Conservation (phyloP, 78 protist species). For the Dictyostelium citrinum region DNA sequence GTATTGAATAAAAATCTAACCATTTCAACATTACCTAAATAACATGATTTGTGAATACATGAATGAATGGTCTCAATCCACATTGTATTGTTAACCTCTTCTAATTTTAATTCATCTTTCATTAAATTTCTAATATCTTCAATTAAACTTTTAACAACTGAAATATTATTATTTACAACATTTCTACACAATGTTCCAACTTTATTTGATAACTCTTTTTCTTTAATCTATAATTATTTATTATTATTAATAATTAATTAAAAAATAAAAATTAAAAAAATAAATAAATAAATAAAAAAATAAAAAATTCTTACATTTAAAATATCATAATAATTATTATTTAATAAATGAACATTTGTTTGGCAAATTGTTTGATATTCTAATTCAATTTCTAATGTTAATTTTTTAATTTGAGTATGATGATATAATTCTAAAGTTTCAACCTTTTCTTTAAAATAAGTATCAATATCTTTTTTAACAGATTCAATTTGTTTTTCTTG, state of each 20-base stretch:
- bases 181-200: constrained; percentile 10
- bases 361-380: constrained; percentile 60
- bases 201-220: constrained; percentile 50
- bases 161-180: constrained; percentile 7
- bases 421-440: neutral
- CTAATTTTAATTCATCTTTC: constrained; percentile 24
- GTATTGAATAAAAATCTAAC: neutral
- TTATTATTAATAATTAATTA: no score
- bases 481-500: neutral
- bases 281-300: neutral
- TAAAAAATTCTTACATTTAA: constrained; percentile 5
- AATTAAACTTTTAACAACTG: neutral
- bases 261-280: neutral
- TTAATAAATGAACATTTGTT: constrained; percentile 33
- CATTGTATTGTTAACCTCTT: neutral
- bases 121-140: constrained; percentile 19
- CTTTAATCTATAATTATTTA: neutral
- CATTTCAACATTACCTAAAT: constrained; percentile 41
- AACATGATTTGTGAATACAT: constrained; percentile 48
- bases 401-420: constrained; percentile 12
- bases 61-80: constrained; percentile 53
- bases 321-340: constrained; percentile 28
- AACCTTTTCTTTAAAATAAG: constrained; percentile 13
- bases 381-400: constrained; percentile 42
- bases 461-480: constrained; percentile 9